Base-by-base conservation (phyloP, 208 protist species). In the Naegleria gruberi region DNA sequence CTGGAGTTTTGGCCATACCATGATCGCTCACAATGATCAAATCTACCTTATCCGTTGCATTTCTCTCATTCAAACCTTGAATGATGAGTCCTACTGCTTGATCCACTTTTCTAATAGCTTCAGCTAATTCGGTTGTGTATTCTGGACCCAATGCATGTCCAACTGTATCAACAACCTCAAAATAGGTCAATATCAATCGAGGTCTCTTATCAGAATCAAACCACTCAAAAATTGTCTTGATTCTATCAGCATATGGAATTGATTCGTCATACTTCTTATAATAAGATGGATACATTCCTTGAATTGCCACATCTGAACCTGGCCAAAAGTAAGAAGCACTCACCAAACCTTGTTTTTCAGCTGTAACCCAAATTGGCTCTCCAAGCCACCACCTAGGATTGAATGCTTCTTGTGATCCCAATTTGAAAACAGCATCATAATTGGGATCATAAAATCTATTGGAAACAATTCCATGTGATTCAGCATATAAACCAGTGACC, bases 331-430 rank as follows among this genome's bases (percentile, higher is more conserved):
- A 46, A 12, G 82, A 42, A 0, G 40, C 34, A 43, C 40, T 30
- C 17, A 40, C 30, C 40, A 46, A 6, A n/a, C 34, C 4, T 86
- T 86, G 82, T 46, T 86, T 86, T 46, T 86, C 82, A 47, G 23
- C 37, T 23, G 82, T 86, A 5, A 46, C n/a, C 82, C 82, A 86
- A 17, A 86, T 86, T 30, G 82, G 82, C n/a, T 86, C 82, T 46
- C 37, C 43, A 3, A 30, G 15, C 82, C 82, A 86, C 82, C 82
- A 86, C 30, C 51, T 65, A 0, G 51, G 51, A 30, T 65, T 65
- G 51, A 42, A 4, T 19, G 82, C 23, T 34, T 86, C 82, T n/a
- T 42, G 8, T 1, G 17, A 45, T 42, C 42, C 19, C 41, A 86
- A 42, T 23, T 26, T 86, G 42, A 86, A 86, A 34, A 40, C 15